phyloP scores from a whole-genome alignment of 2,329 filamentous ascomycete genomes.

The Monosporascus sp. region DNA sequence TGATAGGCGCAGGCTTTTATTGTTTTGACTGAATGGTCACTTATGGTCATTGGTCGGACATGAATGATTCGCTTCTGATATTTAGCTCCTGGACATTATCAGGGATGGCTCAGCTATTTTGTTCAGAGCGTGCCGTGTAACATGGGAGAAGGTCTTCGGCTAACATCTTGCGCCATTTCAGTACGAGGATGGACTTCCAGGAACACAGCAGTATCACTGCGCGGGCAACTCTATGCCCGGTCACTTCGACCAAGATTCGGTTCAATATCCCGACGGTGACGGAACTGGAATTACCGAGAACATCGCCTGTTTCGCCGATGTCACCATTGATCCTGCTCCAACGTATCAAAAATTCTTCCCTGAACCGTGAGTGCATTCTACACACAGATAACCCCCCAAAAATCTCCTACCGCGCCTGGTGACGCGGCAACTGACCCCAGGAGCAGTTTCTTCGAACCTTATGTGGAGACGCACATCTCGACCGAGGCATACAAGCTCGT shows the following conservation, averaged over 20 bases:
- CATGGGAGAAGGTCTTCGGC: no score
- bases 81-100: background rate
- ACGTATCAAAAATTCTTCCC: slow-evolving; percentile 25
- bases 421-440: background rate
- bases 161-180: background rate
- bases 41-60: no score
- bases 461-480: slow-evolving; percentile 23
- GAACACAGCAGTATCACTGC: slow-evolving; percentile 28
- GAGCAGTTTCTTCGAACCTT: slow-evolving; percentile 22
- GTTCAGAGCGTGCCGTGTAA: no score
- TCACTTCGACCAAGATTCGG: slow-evolving; percentile 21
- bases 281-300: slow-evolving; percentile 13
- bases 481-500: slow-evolving; percentile 30
- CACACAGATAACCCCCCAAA: background rate
- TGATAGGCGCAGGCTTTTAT: no score
- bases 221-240: slow-evolving; percentile 27
- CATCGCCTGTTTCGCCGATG: slow-evolving; percentile 27
- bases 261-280: slow-evolving; percentile 19
- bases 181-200: slow-evolving; percentile 27
- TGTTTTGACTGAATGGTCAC: no score
- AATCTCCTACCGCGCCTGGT: no score
- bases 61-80: no score
- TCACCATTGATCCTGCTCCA: slow-evolving; percentile 14
- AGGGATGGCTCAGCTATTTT: no score
- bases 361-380: slow-evolving; percentile 1